phyloP scores from a whole-genome alignment of 148 eudicot species.

The Rhododendron kiyosumense region DNA sequence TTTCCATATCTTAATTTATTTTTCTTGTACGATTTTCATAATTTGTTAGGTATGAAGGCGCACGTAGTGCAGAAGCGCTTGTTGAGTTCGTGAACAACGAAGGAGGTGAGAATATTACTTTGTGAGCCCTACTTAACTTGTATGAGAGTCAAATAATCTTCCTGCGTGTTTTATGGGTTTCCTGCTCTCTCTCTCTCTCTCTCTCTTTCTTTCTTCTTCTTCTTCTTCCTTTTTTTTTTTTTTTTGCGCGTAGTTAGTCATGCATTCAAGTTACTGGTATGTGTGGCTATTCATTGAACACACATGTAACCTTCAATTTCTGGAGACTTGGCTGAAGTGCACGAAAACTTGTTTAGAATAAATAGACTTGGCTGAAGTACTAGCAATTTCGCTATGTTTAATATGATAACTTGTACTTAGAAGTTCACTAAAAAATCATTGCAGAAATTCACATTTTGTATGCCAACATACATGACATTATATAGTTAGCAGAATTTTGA shows the following conservation, averaged over 20 bases:
- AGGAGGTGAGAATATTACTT: constrained; percentile 51
- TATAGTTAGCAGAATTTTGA: not conserved
- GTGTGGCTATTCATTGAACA: not conserved
- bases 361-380: not conserved
- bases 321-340: not conserved
- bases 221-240: not conserved
- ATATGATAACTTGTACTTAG: not conserved
- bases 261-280: not conserved
- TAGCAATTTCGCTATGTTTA: not conserved
- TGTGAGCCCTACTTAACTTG: not conserved
- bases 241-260: not conserved
- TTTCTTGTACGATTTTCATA: not conserved
- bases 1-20: not conserved
- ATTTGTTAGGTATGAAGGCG: constrained; percentile 77
- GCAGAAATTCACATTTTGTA: not conserved
- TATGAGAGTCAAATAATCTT: not conserved
- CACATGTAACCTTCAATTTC: not conserved
- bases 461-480: not conserved
- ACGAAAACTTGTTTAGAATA: not conserved
- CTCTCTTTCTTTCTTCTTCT: no score
- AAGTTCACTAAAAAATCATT: not conserved
- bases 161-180: not conserved
- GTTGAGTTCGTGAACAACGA: constrained; percentile 71
- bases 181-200: not conserved
- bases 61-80: constrained; percentile 88